Percentiles rank a stretch among this genome's conserved stretches.
These are phyloP conservation scores for Colletotrichum tamarilloi DNA, from an alignment of 2,329 filamentous ascomycete genomes.

Conservation along the genomic window DNA sequence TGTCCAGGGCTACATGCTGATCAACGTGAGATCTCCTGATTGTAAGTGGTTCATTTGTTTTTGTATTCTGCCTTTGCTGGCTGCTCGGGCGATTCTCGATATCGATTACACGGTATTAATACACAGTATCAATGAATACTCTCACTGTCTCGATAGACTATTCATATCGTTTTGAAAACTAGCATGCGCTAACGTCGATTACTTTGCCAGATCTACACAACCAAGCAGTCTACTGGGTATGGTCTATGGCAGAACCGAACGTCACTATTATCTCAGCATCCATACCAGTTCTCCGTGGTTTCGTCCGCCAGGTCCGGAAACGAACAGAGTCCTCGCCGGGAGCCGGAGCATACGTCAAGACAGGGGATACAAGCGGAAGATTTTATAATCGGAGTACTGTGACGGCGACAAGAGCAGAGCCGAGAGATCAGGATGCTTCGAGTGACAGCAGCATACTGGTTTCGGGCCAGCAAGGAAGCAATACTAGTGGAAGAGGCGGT, in stretches of 20 bases:
- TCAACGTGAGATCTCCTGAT: slow-evolving; percentile 33
- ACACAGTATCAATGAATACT: no score
- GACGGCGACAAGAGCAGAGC: background rate
- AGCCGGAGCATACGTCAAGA: slow-evolving; percentile 8
- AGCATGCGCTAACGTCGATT: no score
- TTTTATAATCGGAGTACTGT: slow-evolving; percentile 12
- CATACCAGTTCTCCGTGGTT: slow-evolving; percentile 43
- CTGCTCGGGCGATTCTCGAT: no score
- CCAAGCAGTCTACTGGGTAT: slow-evolving; percentile 34
- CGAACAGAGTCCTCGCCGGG: background rate
- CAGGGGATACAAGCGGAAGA: slow-evolving; percentile 3
- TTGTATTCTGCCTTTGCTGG: no score
- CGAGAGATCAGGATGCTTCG: slow-evolving; percentile 14
- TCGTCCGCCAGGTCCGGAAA: slow-evolving; percentile 31
- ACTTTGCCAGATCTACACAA: slow-evolving; percentile 6
- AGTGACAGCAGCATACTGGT: slow-evolving; percentile 32
- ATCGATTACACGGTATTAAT: no score
- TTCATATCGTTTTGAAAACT: background rate
- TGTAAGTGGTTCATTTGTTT: slow-evolving; percentile 22
- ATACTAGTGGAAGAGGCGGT: background rate
- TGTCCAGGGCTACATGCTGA: slow-evolving; percentile 30
- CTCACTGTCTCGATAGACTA: no score
- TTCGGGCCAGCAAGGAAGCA: background rate
- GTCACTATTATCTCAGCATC: slow-evolving; percentile 46
- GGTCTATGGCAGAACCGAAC: slow-evolving; percentile 42